Conservation (phyloP, 345 rosid genomes). For the Lepidium aucheri region DNA sequence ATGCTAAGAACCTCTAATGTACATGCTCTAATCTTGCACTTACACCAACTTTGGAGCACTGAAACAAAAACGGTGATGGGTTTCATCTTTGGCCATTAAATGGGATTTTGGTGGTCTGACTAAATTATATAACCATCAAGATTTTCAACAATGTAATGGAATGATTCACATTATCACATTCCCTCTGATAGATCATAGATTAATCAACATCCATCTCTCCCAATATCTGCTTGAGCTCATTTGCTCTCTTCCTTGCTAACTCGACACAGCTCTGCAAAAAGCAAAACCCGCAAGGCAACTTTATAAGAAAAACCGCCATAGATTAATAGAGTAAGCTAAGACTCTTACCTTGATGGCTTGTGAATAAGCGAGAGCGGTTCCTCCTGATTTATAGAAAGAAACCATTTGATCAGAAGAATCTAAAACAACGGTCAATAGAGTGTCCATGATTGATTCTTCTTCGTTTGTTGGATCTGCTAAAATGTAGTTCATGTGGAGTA, state of each 20-base stretch:
- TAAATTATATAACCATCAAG: slow-evolving; percentile 1
- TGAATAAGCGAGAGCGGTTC: slow-evolving; percentile 56
- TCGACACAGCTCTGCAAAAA: slow-evolving; percentile 22
- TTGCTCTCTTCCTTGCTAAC: slow-evolving; percentile 20
- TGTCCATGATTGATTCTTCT: slow-evolving; percentile 88
- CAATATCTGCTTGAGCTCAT: slow-evolving; percentile 23
- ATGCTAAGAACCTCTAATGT: no score
- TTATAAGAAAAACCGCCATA: background rate
- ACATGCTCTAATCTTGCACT: background rate
- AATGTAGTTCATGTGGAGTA: slow-evolving; percentile 71
- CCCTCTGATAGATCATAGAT: background rate
- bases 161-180: background rate
- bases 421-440: slow-evolving; percentile 59
- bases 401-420: slow-evolving; percentile 64
- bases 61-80: slow-evolving; percentile 6
- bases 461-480: slow-evolving; percentile 84
- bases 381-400: slow-evolving; percentile 80
- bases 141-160: background rate
- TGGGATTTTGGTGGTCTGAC: background rate
- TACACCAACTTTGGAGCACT: background rate
- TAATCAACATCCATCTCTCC: slow-evolving; percentile 29
- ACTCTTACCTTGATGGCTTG: slow-evolving; percentile 57
- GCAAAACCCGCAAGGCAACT: background rate
- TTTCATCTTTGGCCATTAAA: background rate
- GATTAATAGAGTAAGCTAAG: background rate